phyloP scores from a whole-genome alignment of 2,329 filamentous ascomycete genomes.

The Trichoderma arundinaceum region DNA sequence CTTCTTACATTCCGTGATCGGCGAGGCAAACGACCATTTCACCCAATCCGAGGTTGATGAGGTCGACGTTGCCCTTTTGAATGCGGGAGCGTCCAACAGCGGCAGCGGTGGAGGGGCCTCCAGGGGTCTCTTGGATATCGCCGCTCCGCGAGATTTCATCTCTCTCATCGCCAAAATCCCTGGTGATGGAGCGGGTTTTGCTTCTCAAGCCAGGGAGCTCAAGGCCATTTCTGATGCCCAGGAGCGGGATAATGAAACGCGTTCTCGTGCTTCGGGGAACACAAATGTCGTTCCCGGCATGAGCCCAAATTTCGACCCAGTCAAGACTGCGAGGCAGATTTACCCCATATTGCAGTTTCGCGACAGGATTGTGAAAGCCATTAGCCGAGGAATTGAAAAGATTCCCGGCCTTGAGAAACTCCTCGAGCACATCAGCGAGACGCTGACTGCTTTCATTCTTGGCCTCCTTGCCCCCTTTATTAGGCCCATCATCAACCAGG shows the following conservation, averaged over 20 bases:
- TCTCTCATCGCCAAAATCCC: slow-evolving; percentile 78
- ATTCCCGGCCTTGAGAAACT: slow-evolving; percentile 87
- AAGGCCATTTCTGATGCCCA: slow-evolving; percentile 67
- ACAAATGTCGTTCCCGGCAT: slow-evolving; percentile 73
- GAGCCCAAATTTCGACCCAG: slow-evolving; percentile 76
- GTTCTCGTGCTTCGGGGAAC: slow-evolving; percentile 50
- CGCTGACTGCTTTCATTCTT: slow-evolving; percentile 87
- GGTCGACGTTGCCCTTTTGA: slow-evolving; percentile 74
- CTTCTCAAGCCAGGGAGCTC: slow-evolving; percentile 68
- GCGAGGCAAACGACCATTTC: slow-evolving; percentile 82
- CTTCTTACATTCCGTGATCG: slow-evolving; percentile 78
- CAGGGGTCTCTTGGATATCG: slow-evolving; percentile 51
- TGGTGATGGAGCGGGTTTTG: slow-evolving; percentile 67
- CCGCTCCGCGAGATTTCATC: slow-evolving; percentile 64
- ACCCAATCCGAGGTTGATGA: slow-evolving; percentile 85
- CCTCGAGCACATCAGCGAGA: slow-evolving; percentile 94
- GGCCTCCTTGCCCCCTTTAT: slow-evolving; percentile 91
- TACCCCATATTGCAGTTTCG: slow-evolving; percentile 95
- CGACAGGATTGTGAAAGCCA: slow-evolving; percentile 88
- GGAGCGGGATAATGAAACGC: slow-evolving; percentile 60
- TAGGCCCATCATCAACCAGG: slow-evolving; percentile 85
- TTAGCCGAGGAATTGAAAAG: slow-evolving; percentile 85
- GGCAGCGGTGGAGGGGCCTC: slow-evolving; percentile 44
- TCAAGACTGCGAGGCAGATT: slow-evolving; percentile 78
- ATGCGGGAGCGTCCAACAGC: slow-evolving; percentile 61